Evolutionary conservation across 768 basidiomycete genomes (phyloP).

Genomic region (Leucocoprinus sp.): DNA sequence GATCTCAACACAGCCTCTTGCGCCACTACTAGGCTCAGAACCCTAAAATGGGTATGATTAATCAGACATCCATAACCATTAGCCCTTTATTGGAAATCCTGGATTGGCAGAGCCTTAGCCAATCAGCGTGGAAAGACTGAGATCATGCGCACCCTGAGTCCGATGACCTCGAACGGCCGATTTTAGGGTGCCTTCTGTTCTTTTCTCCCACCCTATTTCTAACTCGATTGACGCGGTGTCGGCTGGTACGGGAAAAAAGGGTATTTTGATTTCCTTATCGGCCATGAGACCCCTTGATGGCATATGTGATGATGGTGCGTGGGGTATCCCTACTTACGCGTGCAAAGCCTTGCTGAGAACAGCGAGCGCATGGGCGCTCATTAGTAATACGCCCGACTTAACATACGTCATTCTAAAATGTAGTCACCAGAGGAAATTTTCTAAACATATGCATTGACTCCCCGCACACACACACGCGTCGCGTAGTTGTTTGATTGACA

Average conservation of each 20-base stretch:
- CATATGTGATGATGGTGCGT: slow-evolving; percentile 11
- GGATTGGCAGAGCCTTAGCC: slow-evolving; percentile 5
- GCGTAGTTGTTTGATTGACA: too few relatives aligned
- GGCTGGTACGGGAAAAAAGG: slow-evolving; percentile 12
- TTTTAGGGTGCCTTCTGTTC: slow-evolving; percentile 8
- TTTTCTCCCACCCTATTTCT: slow-evolving; percentile 1
- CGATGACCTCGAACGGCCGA: slow-evolving; percentile 7
- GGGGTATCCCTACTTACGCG: too few relatives aligned
- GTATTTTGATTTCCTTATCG: slow-evolving; percentile 11
- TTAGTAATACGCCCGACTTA: too few relatives aligned
- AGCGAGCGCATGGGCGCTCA: too few relatives aligned
- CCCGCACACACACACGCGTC: too few relatives aligned
- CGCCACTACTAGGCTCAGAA: slow-evolving; percentile 4
- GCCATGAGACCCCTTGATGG: slow-evolving; percentile 5
- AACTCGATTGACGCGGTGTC: slow-evolving; percentile 10
- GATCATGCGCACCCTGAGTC: slow-evolving; percentile 10
- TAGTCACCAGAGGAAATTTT: too few relatives aligned
- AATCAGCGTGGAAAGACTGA: slow-evolving; percentile 1
- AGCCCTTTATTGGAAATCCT: slow-evolving; percentile 8
- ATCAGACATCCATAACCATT: not conserved
- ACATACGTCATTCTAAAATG: too few relatives aligned
- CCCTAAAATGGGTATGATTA: slow-evolving; percentile 4
- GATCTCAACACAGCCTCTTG: slow-evolving; percentile 8
- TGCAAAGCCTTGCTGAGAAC: too few relatives aligned
- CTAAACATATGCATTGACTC: too few relatives aligned